A percentile compares a stretch with the other conserved stretches of the same genome.
These are phyloP conservation scores for Ballota nigra DNA, from an alignment of 257 asterid genomes.

Conservation along the genomic window DNA sequence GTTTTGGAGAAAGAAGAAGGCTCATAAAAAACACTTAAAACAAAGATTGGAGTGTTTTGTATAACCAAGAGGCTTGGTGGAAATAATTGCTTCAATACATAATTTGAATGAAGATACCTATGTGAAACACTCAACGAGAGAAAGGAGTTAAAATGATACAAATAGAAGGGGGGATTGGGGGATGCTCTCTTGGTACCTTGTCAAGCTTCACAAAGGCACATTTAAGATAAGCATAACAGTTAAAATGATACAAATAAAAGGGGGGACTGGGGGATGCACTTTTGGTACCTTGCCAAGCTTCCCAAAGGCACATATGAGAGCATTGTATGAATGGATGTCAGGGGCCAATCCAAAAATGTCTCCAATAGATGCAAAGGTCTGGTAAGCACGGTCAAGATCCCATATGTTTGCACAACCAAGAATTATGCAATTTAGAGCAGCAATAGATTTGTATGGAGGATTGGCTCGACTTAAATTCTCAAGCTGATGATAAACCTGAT, in stretches of 20 bases:
- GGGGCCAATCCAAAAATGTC: slow-evolving; percentile 63
- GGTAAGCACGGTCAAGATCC: slow-evolving; percentile 91
- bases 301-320: slow-evolving; percentile 70
- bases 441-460: slow-evolving; percentile 75
- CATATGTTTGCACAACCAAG: slow-evolving; percentile 88
- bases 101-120: not conserved
- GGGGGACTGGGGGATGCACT: slow-evolving; percentile 12
- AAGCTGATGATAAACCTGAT: slow-evolving; percentile 91
- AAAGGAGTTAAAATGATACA: slow-evolving; percentile 1
- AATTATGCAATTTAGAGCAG: slow-evolving; percentile 73
- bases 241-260: not conserved
- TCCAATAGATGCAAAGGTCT: slow-evolving; percentile 65
- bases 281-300: slow-evolving; percentile 66
- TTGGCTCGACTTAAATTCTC: slow-evolving; percentile 67
- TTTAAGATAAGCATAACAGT: slow-evolving; percentile 34
- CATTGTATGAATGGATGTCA: slow-evolving; percentile 76
- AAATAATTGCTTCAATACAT: slow-evolving; percentile 3
- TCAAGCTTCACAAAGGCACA: slow-evolving; percentile 69
- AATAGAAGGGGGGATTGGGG: not conserved
- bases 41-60: not conserved
- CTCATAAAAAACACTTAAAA: not conserved
- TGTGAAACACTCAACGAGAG: not conserved
- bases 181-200: slow-evolving; percentile 50
- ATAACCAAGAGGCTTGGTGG: not conserved
- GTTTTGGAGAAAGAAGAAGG: not conserved